Evolutionary conservation across 2,329 filamentous ascomycete genomes (phyloP).

Genomic region (Orbilia ellipsospora): DNA sequence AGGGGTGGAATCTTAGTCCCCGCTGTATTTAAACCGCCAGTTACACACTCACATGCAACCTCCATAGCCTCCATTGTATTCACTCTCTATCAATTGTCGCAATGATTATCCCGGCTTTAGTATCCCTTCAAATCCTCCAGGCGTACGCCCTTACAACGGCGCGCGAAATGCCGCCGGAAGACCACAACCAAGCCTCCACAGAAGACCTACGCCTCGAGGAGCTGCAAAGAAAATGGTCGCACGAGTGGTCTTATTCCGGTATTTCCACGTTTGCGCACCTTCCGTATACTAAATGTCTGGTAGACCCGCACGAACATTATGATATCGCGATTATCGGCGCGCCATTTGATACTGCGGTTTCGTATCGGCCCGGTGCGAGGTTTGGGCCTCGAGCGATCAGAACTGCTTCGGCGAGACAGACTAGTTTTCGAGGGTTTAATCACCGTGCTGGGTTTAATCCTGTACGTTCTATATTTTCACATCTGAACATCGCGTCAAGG

Average conservation of each 20-base stretch:
- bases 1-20: not conserved
- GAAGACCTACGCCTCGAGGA: slow-evolving; percentile 22
- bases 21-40: not conserved
- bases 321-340: slow-evolving; percentile 79
- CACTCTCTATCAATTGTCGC: not conserved
- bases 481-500: no score
- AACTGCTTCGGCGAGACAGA: slow-evolving; percentile 82
- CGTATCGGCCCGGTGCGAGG: slow-evolving; percentile 77
- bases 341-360: slow-evolving; percentile 79
- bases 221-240: slow-evolving; percentile 35
- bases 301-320: slow-evolving; percentile 72
- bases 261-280: slow-evolving; percentile 81
- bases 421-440: slow-evolving; percentile 83
- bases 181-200: not conserved
- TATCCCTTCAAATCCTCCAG: slow-evolving; percentile 14
- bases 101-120: slow-evolving; percentile 15
- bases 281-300: slow-evolving; percentile 75
- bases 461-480: slow-evolving; percentile 16
- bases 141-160: slow-evolving; percentile 2
- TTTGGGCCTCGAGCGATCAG: slow-evolving; percentile 91
- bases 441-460: slow-evolving; percentile 84
- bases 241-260: slow-evolving; percentile 74
- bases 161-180: slow-evolving; percentile 24
- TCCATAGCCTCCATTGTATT: not conserved
- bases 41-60: not conserved